Evolutionary conservation across 208 protist species (phyloP), one percentile per base, ranked within the genome.

Genomic region (Leishmania major): DNA sequence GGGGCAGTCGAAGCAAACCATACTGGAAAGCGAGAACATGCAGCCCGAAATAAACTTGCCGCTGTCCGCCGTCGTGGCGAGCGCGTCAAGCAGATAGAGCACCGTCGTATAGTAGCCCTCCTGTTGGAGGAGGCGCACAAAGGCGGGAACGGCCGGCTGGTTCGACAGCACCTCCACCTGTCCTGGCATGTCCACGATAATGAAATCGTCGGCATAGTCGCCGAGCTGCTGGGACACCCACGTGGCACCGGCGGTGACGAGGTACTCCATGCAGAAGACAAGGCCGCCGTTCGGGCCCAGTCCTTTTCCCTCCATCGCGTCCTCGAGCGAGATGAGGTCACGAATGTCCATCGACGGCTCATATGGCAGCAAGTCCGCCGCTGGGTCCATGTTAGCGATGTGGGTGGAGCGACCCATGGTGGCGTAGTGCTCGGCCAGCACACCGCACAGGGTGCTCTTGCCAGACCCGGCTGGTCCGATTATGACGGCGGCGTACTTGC

Each of bases 91-190:
- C 15, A 98, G 88, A 81, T 96, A 98, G 37, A 97, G 85, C 80
- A 97, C 94, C 31, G 90, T 91, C 5, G 93, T 92, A 82, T 94
- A 89, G 78, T 95, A 97, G 15, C 95, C 96, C 76, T 95, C 86
- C 3, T 90, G 89, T 69, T 92, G 95, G 62, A 96, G 99, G 83
- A 93, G 81, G 19, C 88, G 86, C 43, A 95, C 90, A 83, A 99
- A 96, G 1, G 91, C 87, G 49, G 96, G 93, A 8, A 99, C 93
- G 13, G 92, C 87, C 3, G 95, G 88, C 82, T 99, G 84, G 84
- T 99, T 99, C 60, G 98, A 99, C 81, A 99, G 99, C 66, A 99
- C 95, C 93, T 99, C 99, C 59, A 99, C 98, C 93, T 99, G 99
- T 49, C 99, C 99, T 0, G 99, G 99, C 91, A 98, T 99, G 90